These are phyloP conservation scores for Pythium insidiosum DNA, from an alignment of 352 stramenopile genomes.

Conservation along the genomic window DNA sequence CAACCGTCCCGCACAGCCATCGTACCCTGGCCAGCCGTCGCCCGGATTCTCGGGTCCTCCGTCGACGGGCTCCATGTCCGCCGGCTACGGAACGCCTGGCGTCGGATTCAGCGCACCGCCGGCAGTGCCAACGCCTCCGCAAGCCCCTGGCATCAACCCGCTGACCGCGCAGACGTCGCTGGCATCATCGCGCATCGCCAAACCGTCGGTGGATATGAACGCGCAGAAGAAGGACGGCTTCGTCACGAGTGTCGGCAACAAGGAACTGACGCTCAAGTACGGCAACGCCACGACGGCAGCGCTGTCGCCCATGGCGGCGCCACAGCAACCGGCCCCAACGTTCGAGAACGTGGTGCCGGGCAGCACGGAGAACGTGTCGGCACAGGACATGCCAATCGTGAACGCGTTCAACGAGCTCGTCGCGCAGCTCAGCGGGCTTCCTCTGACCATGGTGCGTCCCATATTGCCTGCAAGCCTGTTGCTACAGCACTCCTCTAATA, in stretches of 20 bases:
- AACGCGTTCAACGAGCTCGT: constrained; percentile 76
- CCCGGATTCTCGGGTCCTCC: constrained; percentile 40
- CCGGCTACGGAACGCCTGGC: constrained; percentile 23
- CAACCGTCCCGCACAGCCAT: constrained; percentile 7
- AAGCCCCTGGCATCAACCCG: constrained; percentile 66
- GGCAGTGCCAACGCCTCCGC: constrained; percentile 34
- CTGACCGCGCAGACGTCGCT: constrained; percentile 40
- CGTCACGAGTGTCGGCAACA: constrained; percentile 80
- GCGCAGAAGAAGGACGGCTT: constrained; percentile 81
- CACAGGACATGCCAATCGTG: constrained; percentile 75
- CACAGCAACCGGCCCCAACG: constrained; percentile 13
- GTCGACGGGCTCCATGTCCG: constrained; percentile 20
- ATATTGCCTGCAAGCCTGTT: not conserved
- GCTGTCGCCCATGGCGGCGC: constrained; percentile 36
- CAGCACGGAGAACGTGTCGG: constrained; percentile 64
- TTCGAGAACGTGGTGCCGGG: constrained; percentile 47
- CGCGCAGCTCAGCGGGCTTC: constrained; percentile 54
- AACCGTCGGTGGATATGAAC: constrained; percentile 73
- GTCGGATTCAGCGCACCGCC: constrained; percentile 17
- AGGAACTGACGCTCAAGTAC: constrained; percentile 83
- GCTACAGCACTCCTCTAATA: not conserved
- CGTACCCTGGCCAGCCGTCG: constrained; percentile 31
- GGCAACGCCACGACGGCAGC: constrained; percentile 58
- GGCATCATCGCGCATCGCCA: constrained; percentile 69
- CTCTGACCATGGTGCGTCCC: constrained; percentile 74